Evolutionary conservation across 306 rosid species (phyloP), one percentile per base, ranked within the genome.

Genomic region (Vicia sativa): DNA sequence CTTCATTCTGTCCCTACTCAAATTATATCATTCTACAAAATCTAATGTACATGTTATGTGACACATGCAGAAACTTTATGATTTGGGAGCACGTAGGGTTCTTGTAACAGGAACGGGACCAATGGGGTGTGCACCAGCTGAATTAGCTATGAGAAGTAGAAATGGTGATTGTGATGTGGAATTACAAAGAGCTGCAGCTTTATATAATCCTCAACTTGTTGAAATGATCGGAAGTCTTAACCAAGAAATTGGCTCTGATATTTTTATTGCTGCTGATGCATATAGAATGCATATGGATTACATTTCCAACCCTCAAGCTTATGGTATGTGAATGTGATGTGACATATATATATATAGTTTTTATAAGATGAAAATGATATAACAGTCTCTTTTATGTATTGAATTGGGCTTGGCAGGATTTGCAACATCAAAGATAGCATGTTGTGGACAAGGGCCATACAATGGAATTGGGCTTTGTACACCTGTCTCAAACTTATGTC

Each of bases 401-500:
- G 60, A 26, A 65, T 73, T 74, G 83, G 78, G 76, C 41, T 15
- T 31, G 29, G 19, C 73, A 87, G 92, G 91, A 42, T 88, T 88
- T 74, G 72, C 41, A 0, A 83, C 91, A 4, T 79, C 95, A 11
- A 85, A 83, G 72, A 18, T 83, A 57, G 95, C 95, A 0, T 88
- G 95, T 11, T 88, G 95, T 35, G 95, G 95, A 5, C 95, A 88
- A 77, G 95, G 95, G 5, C 95, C 91, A 10, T 85, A 85, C 79
- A 88, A 88, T 2, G 95, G 95, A 2, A 1, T 85, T 62, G 97
- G 97, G 7, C 83, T 88, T 0, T 91, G 97, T 77, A 91, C 96
- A 0, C 37, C 80, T 0, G 31, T 28, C 3, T 91, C 97, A 29
- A 91, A 83, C 78, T 45, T 91, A 64, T 91, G 97, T 41, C 87